Evolutionary conservation across 768 basidiomycete genomes (phyloP).

Genomic region (Hericium rajendrae): DNA sequence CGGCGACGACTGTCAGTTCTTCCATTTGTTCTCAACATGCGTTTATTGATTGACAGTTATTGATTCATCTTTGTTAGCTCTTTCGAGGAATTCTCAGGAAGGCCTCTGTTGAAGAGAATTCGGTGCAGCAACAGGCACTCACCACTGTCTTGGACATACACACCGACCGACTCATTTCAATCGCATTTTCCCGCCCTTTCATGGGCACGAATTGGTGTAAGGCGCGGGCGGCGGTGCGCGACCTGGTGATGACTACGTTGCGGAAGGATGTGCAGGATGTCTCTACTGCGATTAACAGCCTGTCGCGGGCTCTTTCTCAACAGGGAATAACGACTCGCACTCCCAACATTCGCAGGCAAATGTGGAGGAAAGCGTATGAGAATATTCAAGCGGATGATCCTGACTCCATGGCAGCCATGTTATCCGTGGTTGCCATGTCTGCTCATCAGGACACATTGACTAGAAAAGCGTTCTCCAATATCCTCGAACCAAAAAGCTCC

Average conservation of each 20-base stretch:
- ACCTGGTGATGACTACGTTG: constrained; percentile 29
- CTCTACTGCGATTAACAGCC: constrained; percentile 20
- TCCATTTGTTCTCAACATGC: neutral
- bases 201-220: constrained; percentile 31
- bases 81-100: constrained; percentile 26
- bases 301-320: constrained; percentile 30
- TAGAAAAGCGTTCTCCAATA: constrained; percentile 36
- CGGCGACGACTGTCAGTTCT: constrained; percentile 51
- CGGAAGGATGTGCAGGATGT: constrained; percentile 27
- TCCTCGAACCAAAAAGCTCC: constrained; percentile 23
- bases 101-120: constrained; percentile 19
- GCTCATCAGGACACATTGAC: constrained; percentile 61
- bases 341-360: constrained; percentile 37
- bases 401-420: constrained; percentile 46
- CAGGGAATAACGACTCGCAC: constrained; percentile 22
- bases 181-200: constrained; percentile 35
- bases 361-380: constrained; percentile 66
- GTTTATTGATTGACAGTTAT: neutral
- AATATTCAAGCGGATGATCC: constrained; percentile 47
- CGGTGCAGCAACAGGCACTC: constrained; percentile 22
- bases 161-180: constrained; percentile 32
- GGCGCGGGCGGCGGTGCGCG: constrained; percentile 31
- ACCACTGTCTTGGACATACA: constrained; percentile 42
- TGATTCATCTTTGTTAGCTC: constrained; percentile 18
- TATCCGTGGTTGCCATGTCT: constrained; percentile 46